Conservation (phyloP, 1,284 basidiomycete genomes). For the Kwoniella shivajii region DNA sequence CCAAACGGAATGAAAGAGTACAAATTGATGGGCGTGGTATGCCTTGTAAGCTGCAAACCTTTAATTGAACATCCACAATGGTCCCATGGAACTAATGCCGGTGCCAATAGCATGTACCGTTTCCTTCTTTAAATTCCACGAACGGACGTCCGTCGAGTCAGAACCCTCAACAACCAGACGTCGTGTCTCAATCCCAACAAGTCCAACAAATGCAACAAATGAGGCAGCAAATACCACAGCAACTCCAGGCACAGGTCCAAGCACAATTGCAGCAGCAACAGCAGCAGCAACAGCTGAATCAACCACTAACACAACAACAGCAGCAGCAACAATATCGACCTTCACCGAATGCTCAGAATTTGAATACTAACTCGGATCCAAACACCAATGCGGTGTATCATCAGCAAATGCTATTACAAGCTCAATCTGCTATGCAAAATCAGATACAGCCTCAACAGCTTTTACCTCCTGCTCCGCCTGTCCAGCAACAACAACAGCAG, state of each 20-base stretch:
- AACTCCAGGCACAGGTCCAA: conserved; percentile 8
- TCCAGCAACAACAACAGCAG: conserved; percentile 3
- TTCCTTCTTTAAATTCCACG: conserved; percentile 8
- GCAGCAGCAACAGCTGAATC: conserved; percentile 4
- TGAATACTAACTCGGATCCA: neutral
- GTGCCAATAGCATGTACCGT: conserved; percentile 10
- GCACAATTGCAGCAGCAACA: conserved; percentile 1
- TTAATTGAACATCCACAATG: neutral
- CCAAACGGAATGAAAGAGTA: conserved; percentile 10
- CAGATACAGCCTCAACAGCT: conserved; percentile 10
- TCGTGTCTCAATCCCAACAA: neutral
- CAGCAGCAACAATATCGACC: conserved; percentile 15
- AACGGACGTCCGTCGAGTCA: neutral
- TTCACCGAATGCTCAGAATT: neutral
- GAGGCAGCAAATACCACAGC: conserved; percentile 6
- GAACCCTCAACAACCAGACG: neutral
- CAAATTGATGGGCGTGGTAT: conserved; percentile 27
- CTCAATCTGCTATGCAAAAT: conserved; percentile 4
- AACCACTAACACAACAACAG: conserved; percentile 8
- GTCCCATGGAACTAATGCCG: too few species aligned
- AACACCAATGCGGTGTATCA: conserved; percentile 1
- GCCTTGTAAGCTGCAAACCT: conserved; percentile 18
- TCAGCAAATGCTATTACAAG: conserved; percentile 5
- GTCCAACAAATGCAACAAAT: neutral
- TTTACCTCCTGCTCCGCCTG: conserved; percentile 1